These are phyloP conservation scores for Anisogramma anomala DNA, from an alignment of 2,329 filamentous ascomycete genomes.

Conservation along the genomic window DNA sequence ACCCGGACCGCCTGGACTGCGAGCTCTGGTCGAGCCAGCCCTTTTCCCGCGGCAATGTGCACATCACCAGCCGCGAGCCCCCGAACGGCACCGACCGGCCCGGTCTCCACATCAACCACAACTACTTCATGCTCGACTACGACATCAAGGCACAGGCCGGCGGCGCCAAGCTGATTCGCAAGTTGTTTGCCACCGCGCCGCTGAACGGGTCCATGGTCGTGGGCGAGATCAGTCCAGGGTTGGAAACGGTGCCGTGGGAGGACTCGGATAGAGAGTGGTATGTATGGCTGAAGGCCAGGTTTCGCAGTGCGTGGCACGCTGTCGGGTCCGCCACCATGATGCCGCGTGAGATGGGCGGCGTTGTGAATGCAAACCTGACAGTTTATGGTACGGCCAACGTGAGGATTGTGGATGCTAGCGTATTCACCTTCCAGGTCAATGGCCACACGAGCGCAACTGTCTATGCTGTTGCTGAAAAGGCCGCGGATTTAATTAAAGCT, in stretches of 20 bases:
- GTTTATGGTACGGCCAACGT: slow-evolving; percentile 1
- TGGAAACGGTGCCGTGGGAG: not conserved
- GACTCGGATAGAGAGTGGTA: slow-evolving; percentile 1
- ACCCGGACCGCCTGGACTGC: slow-evolving; percentile 24
- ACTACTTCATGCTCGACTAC: not conserved
- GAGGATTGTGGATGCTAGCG: not conserved
- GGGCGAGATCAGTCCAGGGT: not conserved
- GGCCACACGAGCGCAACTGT: not conserved
- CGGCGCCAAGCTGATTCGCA: not conserved
- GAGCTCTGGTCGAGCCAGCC: slow-evolving; percentile 23
- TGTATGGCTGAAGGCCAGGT: not conserved
- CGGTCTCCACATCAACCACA: not conserved
- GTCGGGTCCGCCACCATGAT: not conserved
- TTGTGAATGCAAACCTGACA: not conserved
- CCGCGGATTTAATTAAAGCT: not conserved
- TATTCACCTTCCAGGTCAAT: not conserved
- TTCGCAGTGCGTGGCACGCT: not conserved
- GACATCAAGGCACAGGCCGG: not conserved
- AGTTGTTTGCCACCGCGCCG: not conserved
- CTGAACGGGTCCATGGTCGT: not conserved
- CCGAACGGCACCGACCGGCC: not conserved
- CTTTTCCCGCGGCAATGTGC: not conserved
- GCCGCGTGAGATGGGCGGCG: not conserved
- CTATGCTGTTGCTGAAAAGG: not conserved
- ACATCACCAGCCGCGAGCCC: not conserved